Conservation (phyloP, 257 asterid genomes). For the Solanum etuberosum region DNA sequence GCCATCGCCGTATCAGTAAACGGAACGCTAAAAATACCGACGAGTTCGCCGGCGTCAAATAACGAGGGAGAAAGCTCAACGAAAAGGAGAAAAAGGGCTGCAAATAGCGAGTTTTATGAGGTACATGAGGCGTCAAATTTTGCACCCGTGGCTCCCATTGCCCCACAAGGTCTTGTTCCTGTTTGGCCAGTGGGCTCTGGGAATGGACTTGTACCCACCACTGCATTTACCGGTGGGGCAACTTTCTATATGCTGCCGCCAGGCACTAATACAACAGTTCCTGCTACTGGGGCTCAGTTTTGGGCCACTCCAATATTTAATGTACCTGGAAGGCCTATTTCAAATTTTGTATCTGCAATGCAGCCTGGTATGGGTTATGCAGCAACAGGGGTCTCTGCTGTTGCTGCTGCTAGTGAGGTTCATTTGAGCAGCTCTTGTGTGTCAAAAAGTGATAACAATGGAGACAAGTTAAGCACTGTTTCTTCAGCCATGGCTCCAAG, state of each 20-base stretch:
- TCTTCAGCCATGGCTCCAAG: conserved; percentile 28
- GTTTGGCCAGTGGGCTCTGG: conserved; percentile 33
- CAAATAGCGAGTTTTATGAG: conserved; percentile 46
- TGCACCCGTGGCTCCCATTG: conserved; percentile 56
- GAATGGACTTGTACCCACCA: conserved; percentile 8
- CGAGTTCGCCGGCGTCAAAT: conserved; percentile 20
- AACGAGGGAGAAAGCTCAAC: conserved; percentile 17
- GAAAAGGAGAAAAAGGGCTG: conserved; percentile 35
- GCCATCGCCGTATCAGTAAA: conserved; percentile 80
- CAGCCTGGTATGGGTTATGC: conserved; percentile 13
- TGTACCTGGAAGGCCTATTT: conserved; percentile 37
- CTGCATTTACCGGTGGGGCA: conserved; percentile 34
- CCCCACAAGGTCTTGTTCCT: conserved; percentile 60
- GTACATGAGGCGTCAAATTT: conserved; percentile 32
- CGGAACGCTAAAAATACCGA: conserved; percentile 62
- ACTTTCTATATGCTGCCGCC: conserved; percentile 57
- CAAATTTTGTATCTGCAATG: conserved; percentile 28
- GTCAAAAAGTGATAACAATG: neutral
- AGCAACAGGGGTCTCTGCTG: neutral
- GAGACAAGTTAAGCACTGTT: conserved; percentile 6
- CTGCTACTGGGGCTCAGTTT: conserved; percentile 33
- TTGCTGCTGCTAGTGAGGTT: neutral
- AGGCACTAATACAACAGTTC: conserved; percentile 3
- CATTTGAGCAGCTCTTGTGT: neutral
- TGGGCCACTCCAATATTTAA: conserved; percentile 72